Conservation (phyloP, 2,329 filamentous ascomycete genomes). For the Claviceps sorghi region DNA sequence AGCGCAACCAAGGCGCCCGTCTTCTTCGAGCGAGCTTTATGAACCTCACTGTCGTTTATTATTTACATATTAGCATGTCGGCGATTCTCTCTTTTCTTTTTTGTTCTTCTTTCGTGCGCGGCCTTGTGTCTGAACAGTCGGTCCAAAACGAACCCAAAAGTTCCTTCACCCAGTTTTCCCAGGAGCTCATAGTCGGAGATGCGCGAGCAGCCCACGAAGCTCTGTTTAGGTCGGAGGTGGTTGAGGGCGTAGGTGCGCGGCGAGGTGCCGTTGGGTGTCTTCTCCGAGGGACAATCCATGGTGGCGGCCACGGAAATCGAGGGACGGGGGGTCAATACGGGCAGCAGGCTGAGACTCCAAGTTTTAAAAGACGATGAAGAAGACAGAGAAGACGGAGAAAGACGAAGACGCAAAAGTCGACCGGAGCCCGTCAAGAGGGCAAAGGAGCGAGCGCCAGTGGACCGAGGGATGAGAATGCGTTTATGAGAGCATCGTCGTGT, state of each 20-base stretch:
- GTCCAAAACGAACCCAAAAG: slow-evolving; percentile 58
- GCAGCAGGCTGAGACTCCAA: not conserved
- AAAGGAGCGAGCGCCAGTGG: not conserved
- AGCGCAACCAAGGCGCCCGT: slow-evolving; percentile 67
- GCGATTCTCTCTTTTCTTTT: not conserved
- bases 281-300: slow-evolving; percentile 19
- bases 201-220: slow-evolving; percentile 72
- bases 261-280: slow-evolving; percentile 27
- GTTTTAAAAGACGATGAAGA: not conserved
- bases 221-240: slow-evolving; percentile 39
- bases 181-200: slow-evolving; percentile 68
- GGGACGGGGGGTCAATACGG: not conserved
- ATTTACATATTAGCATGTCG: not conserved
- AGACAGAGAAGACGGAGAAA: not conserved
- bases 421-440: too few relatives aligned
- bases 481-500: not conserved
- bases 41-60: slow-evolving; percentile 54
- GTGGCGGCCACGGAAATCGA: not conserved
- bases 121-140: not conserved
- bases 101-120: not conserved
- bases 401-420: not conserved
- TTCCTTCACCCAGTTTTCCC: slow-evolving; percentile 83
- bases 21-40: slow-evolving; percentile 68
- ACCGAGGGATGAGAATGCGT: not conserved
- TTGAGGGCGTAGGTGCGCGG: slow-evolving; percentile 42